Base-by-base conservation (phyloP, 139 green algal genomes). In the Chlamydomonas urium region DNA sequence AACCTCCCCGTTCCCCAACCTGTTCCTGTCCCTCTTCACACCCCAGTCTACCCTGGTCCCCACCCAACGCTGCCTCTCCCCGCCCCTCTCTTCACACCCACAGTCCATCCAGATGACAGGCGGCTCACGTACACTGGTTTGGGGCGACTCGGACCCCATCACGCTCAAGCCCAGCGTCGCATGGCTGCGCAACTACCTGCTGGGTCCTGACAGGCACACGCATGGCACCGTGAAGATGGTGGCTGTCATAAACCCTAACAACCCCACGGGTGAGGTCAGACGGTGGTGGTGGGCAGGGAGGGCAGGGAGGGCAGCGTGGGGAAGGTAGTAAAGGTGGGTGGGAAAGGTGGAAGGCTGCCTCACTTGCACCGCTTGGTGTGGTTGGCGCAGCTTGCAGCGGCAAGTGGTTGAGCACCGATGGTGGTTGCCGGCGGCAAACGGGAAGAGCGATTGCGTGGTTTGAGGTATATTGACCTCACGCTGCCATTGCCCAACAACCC, bases 251-350 rank as follows among this genome's bases (percentile, higher is more conserved):
- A 96, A 95, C 74, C 92, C 92, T 3, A 89, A 79, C 81, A 97
- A 97, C 79, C 92, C 92, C 19, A 96, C 92, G 65, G 91, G 91
- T 84, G 45, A 31, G 68, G n/a, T 65, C 19, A 31, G n/a, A 65
- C 42, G 10, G 42, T 53, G 42, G 42, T 10, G 14, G 42, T 93
- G 19, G 96, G 88, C 69, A 69, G 63, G 28, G 53, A 33, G 0
- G 83, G 76, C 2, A 84, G 85, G 33, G 65, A 53, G 5, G 98
- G 94, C 92, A 85, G 98, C 3, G 71, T 98, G 3, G 56, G 98
- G 33, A 94, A 98, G 81, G 93, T 97, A 80, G 96, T 93, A 0
- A 97, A 98, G 21, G 50, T 2, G 24, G 3, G 68, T 19, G 4
- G 34, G 10, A 1, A 71, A 8, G 19, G 33, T 14, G 28, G 65